Evolutionary conservation across 768 basidiomycete species (phyloP).

Genomic region (Gloeopeniophorella convolvens): DNA sequence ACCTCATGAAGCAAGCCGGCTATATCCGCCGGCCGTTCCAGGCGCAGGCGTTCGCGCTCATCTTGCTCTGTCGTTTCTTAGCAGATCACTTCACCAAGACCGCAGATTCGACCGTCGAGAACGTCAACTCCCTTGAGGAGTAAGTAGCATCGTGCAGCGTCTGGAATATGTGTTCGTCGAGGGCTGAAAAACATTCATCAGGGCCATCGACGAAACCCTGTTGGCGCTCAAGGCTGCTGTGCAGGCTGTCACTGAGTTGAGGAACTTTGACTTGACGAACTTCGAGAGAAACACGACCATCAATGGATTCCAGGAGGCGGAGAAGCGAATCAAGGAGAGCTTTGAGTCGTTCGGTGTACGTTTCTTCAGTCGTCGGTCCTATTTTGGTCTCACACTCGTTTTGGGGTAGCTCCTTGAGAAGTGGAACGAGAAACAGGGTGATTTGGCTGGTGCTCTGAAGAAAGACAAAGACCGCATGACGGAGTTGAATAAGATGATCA

Average conservation of each 20-base stretch:
- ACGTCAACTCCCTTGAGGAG: conserved; percentile 4
- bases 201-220: conserved; percentile 5
- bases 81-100: conserved; percentile 3
- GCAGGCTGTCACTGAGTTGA: not conserved
- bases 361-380: not conserved
- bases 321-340: not conserved
- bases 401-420: not conserved
- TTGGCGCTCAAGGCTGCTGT: not conserved
- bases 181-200: not conserved
- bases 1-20: conserved; percentile 13
- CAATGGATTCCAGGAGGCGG: not conserved
- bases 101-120: not conserved
- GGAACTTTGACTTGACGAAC: not conserved
- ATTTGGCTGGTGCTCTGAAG: not conserved
- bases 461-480: conserved; percentile 10
- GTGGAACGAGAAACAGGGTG: not conserved
- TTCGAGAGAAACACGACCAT: not conserved
- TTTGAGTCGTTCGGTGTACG: conserved; percentile 4
- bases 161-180: not conserved
- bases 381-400: not conserved
- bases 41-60: conserved; percentile 13
- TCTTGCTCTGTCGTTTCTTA: conserved; percentile 13
- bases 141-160: not conserved
- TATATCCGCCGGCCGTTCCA: conserved; percentile 14
- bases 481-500: not conserved